Conservation (phyloP, 2,329 filamentous ascomycete species). For the Hysterium pulicare region DNA sequence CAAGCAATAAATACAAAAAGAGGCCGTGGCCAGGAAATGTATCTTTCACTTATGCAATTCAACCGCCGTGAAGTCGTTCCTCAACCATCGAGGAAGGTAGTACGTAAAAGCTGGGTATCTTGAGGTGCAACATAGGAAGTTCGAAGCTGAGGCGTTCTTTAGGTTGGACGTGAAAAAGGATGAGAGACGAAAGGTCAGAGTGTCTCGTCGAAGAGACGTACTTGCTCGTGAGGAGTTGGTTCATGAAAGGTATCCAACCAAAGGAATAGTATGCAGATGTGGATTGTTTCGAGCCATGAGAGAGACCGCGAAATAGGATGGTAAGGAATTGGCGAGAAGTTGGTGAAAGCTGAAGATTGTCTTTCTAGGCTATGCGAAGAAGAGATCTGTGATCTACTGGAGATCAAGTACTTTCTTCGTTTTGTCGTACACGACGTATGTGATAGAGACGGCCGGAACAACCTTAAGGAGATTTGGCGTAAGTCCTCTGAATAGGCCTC, state of each 20-base stretch:
- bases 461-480: slow-evolving; percentile 96
- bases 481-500: slow-evolving; percentile 89
- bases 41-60: background rate
- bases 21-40: background rate
- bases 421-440: slow-evolving; percentile 43
- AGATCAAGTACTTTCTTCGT: slow-evolving; percentile 36
- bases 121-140: background rate
- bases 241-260: background rate
- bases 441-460: slow-evolving; percentile 87
- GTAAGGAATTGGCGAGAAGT: too few relatives aligned
- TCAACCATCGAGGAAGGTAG: background rate
- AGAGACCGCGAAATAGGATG: too few relatives aligned
- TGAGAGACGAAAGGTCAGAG: too few relatives aligned
- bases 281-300: too few relatives aligned
- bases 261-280: background rate
- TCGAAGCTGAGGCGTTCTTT: too few relatives aligned
- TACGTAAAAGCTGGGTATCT: background rate
- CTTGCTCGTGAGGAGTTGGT: too few relatives aligned
- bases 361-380: background rate
- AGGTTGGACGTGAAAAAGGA: too few relatives aligned
- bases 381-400: slow-evolving; percentile 21
- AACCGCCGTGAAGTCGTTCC: background rate
- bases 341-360: too few relatives aligned
- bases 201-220: too few relatives aligned
- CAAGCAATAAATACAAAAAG: background rate